Evolutionary conservation across 2,329 filamentous ascomycete genomes (phyloP).

Genomic region (Blumeria graminis): DNA sequence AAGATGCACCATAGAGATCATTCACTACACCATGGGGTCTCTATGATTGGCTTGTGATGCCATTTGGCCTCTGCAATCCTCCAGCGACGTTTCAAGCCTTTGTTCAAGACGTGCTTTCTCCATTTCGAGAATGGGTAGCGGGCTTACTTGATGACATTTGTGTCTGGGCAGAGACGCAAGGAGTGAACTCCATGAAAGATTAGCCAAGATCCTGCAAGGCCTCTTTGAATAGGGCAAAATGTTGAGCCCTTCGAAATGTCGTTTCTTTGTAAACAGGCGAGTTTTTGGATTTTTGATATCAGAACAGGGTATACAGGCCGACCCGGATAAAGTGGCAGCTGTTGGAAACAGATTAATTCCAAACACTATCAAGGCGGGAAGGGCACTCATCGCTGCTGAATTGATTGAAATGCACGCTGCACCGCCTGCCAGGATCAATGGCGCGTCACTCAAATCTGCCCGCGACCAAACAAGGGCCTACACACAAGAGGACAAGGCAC

Average conservation of each 20-base stretch:
- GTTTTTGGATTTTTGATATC: neutral
- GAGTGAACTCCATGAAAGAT: neutral
- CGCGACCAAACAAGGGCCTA: too few species aligned
- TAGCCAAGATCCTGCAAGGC: neutral
- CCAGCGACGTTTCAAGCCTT: neutral
- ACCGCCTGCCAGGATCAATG: too few species aligned
- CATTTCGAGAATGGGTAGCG: neutral
- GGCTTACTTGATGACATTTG: neutral
- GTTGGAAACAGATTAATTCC: neutral
- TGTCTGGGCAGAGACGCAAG: neutral
- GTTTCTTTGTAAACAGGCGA: neutral
- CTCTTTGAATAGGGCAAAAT: neutral
- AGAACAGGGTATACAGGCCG: neutral
- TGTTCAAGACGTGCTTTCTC: neutral
- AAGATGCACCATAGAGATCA: neutral
- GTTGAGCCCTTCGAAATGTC: neutral
- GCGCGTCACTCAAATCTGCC: too few species aligned
- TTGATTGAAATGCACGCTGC: too few species aligned
- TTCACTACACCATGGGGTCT: neutral
- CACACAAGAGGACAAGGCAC: too few species aligned
- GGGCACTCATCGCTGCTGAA: neutral
- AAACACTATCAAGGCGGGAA: neutral
- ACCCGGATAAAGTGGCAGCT: neutral
- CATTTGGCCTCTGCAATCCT: neutral
- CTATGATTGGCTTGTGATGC: conserved; percentile 1